Conservation (phyloP, 2,329 filamentous ascomycete genomes). For the Beauveria brongniartii region DNA sequence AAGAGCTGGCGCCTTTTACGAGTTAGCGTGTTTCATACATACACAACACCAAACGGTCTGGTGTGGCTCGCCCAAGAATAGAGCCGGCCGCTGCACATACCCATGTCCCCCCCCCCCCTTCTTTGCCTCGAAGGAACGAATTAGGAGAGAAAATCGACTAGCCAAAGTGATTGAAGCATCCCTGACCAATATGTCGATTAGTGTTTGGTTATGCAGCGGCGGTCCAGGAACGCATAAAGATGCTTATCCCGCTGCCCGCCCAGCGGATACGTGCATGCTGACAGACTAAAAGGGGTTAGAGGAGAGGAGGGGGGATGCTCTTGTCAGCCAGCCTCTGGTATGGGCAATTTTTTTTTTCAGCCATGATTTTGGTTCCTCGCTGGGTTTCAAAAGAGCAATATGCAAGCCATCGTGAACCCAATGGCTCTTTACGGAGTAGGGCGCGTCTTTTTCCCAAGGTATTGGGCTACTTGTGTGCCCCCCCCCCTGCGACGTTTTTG, state of each 20-base stretch:
- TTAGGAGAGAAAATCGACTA: neutral
- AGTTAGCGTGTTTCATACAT: neutral
- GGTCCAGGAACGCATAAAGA: neutral
- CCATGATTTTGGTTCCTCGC: too few relatives aligned
- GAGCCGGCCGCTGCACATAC: neutral
- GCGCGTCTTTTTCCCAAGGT: too few relatives aligned
- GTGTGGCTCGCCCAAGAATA: neutral
- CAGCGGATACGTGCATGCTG: too few relatives aligned
- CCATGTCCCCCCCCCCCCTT: too few relatives aligned
- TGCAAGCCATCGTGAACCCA: too few relatives aligned
- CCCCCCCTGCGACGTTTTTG: neutral
- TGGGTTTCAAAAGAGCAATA: too few relatives aligned
- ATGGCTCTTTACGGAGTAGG: too few relatives aligned
- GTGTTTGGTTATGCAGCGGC: neutral
- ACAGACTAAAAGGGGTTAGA: too few relatives aligned
- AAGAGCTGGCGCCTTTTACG: neutral
- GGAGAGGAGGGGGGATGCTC: too few relatives aligned
- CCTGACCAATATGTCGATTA: neutral
- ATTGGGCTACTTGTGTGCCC: neutral
- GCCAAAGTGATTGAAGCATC: neutral
- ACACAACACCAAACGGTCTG: neutral
- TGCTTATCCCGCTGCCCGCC: neutral
- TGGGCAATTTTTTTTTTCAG: too few relatives aligned
- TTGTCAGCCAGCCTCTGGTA: too few relatives aligned
- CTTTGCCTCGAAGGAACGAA: too few relatives aligned